Base-by-base conservation (phyloP, 202 grass and related monocot species). In the Carex sylvatica region DNA sequence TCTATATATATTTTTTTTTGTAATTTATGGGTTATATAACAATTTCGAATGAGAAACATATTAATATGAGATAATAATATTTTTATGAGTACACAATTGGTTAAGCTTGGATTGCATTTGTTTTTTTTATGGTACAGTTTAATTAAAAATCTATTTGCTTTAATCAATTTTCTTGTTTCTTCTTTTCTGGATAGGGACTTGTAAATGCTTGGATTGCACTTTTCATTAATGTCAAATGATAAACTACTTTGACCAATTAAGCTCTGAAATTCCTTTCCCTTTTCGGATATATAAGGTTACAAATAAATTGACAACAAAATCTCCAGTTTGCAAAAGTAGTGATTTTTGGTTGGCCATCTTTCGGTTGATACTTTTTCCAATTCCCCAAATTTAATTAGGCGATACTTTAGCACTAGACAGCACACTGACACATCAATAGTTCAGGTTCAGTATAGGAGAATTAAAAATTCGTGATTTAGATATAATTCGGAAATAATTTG, bases 351-450 rank as follows among this genome's bases (percentile, higher is more conserved):
- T 56, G 73, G 74, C 13, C 3, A 78, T 33, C 52, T 78, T 78
- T 78, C 74, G 74, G 74, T 58, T 68, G 55, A 78, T 59, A 54
- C 20, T 76, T 13, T 7, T 78, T 14, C 74, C 47, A 42, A 60
- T 56, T 59, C 18, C 52, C n/a, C 10, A 78, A 78, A 55, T 78
- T 14, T 18, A 78, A 35, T 56, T n/a, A 77, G 9, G 73, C 4
- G 73, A 58, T 62, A 61, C 52, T 61, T 63, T 69, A 18, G 42
- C 31, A 38, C 52, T 20, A 52, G 23, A 65, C 8, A 65, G 11
- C 31, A 1, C 26, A 26, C 1, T 26, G 26, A 26, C 26, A 26
- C 26, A 26, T 26, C 1, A 26, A 26, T 26, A 26, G 26, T 26
- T 26, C 1, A 26, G 26, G 26, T 26, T 26, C 26, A 26, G 26